Evolutionary conservation across 78 protist species (phyloP), one percentile per base, ranked within the genome.

Genomic region (Isochrysis galbana): DNA sequence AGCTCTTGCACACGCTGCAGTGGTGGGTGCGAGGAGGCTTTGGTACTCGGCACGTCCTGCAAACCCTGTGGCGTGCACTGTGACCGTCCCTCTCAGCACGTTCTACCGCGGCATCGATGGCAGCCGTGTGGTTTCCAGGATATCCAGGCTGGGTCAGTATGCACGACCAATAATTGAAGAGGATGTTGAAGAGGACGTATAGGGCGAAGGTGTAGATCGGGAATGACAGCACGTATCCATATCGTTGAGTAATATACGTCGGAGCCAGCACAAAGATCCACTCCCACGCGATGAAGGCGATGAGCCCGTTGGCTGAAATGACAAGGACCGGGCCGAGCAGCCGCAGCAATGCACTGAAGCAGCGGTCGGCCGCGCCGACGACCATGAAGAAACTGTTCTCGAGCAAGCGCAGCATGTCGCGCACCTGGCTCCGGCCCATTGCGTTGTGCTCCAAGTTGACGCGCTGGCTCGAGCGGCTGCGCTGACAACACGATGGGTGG

Each of bases 11-110:
- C 29, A 80, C 51, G 5, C 55, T 29, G 54, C 88, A 80, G 54
- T 80, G 88, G n/a, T 80, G 51, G 41, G 88, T 44, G 26, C 88
- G 88, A 21, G 36, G 34, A 5, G 88, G 88, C 55, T 44, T 44
- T 10, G 36, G n/a, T 1, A 29, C 38, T 2, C 34, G 5, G 88
- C 88, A 80, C 54, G 5, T 19, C 11, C 14, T 5, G 88, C 88
- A 80, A 5, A 29, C 0, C 39, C 39, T 5, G 23, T 26, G 7
- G 74, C 74, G 74, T 32, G 74, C 29, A 7, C 2, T 10, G 29
- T 7, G 5, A 3, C 36, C 4, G 61, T 51, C 61, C 29, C 61
- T 7, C 61, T 7, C 14, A 7, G 61, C 61, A 7, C 61, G 61
- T 32, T 61, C 74, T 32, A 2, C 74, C 74, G 23, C n/a, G 29